Conservation (phyloP, 2,329 filamentous ascomycete genomes). For the Xylaria sp. region DNA sequence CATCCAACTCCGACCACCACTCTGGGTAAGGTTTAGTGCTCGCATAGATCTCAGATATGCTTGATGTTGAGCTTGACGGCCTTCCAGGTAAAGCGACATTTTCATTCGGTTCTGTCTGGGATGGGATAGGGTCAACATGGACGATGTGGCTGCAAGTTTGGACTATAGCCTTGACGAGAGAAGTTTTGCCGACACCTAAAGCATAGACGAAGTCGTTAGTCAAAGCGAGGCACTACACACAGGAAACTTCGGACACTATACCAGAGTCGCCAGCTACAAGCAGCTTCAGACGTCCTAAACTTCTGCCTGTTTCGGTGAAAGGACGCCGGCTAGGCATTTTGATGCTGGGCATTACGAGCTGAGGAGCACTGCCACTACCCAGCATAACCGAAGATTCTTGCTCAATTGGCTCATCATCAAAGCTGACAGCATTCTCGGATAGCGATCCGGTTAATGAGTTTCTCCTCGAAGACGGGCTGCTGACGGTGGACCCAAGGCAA, state of each 20-base stretch:
- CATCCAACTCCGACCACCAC: slow-evolving; percentile 85
- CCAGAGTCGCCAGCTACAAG: slow-evolving; percentile 80
- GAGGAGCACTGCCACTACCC: slow-evolving; percentile 61
- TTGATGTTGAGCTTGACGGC: slow-evolving; percentile 37
- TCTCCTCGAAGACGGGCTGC: slow-evolving; percentile 54
- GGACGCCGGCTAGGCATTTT: slow-evolving; percentile 85
- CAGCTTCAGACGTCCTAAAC: slow-evolving; percentile 85
- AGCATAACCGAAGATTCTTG: slow-evolving; percentile 45
- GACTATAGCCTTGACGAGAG: slow-evolving; percentile 84
- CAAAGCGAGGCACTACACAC: slow-evolving; percentile 21
- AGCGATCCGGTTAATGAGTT: slow-evolving; percentile 54
- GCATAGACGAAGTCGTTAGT: slow-evolving; percentile 14
- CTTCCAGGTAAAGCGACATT: slow-evolving; percentile 23
- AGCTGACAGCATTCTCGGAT: slow-evolving; percentile 48
- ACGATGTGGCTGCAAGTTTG: slow-evolving; percentile 90
- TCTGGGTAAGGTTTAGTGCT: slow-evolving; percentile 83
- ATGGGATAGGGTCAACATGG: slow-evolving; percentile 74
- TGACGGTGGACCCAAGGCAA: slow-evolving; percentile 46
- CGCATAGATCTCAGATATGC: slow-evolving; percentile 71
- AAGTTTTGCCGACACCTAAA: slow-evolving; percentile 82
- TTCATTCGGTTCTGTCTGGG: slow-evolving; percentile 29
- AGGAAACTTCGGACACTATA: slow-evolving; percentile 40
- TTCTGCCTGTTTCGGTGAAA: slow-evolving; percentile 85
- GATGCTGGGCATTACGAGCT: slow-evolving; percentile 98
- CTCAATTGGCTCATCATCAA: slow-evolving; percentile 49